A percentile compares a stretch with the other conserved stretches of the same genome.
Evolutionary conservation across 2,329 filamentous ascomycete genomes (phyloP).

Genomic region (Cordyceps tenuipes): DNA sequence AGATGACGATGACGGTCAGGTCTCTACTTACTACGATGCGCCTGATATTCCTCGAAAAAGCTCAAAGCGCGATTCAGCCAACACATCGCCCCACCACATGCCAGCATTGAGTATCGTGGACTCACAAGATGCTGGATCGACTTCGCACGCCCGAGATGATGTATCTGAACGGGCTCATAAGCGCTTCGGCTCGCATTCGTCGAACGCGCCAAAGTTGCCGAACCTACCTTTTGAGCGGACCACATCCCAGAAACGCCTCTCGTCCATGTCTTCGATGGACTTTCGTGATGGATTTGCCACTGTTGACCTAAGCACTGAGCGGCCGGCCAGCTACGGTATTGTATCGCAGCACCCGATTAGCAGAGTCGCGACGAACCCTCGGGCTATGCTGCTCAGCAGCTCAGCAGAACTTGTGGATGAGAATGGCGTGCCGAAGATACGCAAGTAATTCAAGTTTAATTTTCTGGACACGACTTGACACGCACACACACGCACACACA

Average conservation of each 20-base stretch:
- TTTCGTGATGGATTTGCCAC: constrained; percentile 39
- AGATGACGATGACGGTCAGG: constrained; percentile 31
- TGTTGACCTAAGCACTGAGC: constrained; percentile 35
- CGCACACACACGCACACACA: not conserved
- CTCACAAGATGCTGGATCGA: constrained; percentile 13
- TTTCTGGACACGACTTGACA: not conserved
- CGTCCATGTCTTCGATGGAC: constrained; percentile 41
- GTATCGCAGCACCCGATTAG: constrained; percentile 51
- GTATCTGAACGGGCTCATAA: constrained; percentile 10
- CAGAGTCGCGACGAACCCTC: constrained; percentile 37
- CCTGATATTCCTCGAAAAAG: constrained; percentile 64
- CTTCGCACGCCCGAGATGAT: not conserved
- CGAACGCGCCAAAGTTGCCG: constrained; percentile 22
- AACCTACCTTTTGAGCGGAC: constrained; percentile 51
- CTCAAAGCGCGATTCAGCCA: constrained; percentile 50
- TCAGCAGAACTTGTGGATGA: constrained; percentile 50
- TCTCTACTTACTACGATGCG: constrained; percentile 22
- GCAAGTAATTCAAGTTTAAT: not conserved
- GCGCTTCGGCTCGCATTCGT: constrained; percentile 15
- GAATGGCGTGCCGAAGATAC: constrained; percentile 8
- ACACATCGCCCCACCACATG: constrained; percentile 24
- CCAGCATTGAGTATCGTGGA: constrained; percentile 28
- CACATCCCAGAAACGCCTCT: constrained; percentile 43
- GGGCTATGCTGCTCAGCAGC: constrained; percentile 41
- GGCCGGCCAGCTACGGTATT: constrained; percentile 46